phyloP scores from a whole-genome alignment of 2,329 filamentous ascomycete genomes.

The Fusarium buharicum region DNA sequence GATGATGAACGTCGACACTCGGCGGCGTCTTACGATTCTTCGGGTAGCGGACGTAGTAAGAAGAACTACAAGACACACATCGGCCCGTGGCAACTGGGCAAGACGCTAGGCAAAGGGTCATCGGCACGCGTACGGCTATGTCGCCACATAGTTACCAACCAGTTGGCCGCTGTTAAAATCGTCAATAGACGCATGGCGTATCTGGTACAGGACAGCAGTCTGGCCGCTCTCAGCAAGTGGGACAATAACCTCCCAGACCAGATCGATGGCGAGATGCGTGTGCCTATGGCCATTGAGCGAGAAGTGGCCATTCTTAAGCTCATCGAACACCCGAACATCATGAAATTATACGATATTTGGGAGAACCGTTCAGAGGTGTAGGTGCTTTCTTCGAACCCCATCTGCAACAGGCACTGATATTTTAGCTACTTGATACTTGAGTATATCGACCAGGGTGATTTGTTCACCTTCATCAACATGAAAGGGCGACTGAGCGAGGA shows the following conservation, averaged over 20 bases:
- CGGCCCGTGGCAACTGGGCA: slow-evolving; percentile 93
- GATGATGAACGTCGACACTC: slow-evolving; percentile 54
- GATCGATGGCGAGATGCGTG: slow-evolving; percentile 71
- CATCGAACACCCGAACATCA: slow-evolving; percentile 93
- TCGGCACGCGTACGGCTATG: slow-evolving; percentile 89
- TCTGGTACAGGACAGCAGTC: slow-evolving; percentile 84
- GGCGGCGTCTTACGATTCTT: slow-evolving; percentile 55
- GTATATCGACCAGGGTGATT: slow-evolving; percentile 80
- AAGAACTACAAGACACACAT: slow-evolving; percentile 76
- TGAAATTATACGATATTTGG: slow-evolving; percentile 96
- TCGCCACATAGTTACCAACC: slow-evolving; percentile 79
- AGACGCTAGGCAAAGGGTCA: slow-evolving; percentile 87
- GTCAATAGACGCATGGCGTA: slow-evolving; percentile 85
- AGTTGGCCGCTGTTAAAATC: slow-evolving; percentile 93
- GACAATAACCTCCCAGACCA: slow-evolving; percentile 67
- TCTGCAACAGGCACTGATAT: slow-evolving; percentile 16
- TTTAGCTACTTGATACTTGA: slow-evolving; percentile 91
- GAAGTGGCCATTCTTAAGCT: slow-evolving; percentile 98
- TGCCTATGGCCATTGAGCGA: slow-evolving; percentile 89
- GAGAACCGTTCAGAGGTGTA: slow-evolving; percentile 96
- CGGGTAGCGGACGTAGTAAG: slow-evolving; percentile 54
- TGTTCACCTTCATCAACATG: slow-evolving; percentile 86
- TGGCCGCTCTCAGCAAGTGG: slow-evolving; percentile 82
- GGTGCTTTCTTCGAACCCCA: slow-evolving; percentile 50
- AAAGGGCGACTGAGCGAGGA: slow-evolving; percentile 80